These are phyloP conservation scores for Cerrena zonata DNA, from an alignment of 1,284 basidiomycete species.

Conservation along the genomic window DNA sequence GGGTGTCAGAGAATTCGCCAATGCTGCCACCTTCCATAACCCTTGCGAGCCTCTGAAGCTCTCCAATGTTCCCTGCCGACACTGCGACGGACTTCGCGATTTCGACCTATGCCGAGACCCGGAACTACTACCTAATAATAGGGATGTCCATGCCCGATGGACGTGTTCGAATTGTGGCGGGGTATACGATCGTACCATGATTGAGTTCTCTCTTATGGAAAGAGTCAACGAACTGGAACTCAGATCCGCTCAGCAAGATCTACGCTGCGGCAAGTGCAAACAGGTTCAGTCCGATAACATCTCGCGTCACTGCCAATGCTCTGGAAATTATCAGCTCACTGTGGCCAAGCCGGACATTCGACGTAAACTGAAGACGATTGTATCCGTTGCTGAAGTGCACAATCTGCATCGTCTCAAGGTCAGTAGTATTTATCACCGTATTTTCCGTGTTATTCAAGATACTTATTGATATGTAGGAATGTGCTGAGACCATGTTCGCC, in stretches of 20 bases:
- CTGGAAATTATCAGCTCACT: constrained; percentile 74
- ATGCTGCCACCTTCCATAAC: constrained; percentile 80
- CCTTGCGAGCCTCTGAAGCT: constrained; percentile 90
- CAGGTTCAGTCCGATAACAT: constrained; percentile 85
- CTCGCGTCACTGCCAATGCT: constrained; percentile 81
- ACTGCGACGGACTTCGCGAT: constrained; percentile 85
- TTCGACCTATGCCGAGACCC: constrained; percentile 95
- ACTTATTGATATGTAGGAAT: background rate
- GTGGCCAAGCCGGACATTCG: constrained; percentile 66
- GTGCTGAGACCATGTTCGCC: constrained; percentile 1
- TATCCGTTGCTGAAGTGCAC: constrained; percentile 75
- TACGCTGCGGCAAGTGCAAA: constrained; percentile 82
- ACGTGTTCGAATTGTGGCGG: constrained; percentile 67
- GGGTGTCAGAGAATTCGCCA: constrained; percentile 82
- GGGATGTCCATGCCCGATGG: constrained; percentile 53
- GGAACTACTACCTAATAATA: constrained; percentile 66
- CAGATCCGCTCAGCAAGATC: constrained; percentile 83
- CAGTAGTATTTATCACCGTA: constrained; percentile 14
- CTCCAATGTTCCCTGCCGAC: constrained; percentile 82
- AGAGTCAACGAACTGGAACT: constrained; percentile 69
- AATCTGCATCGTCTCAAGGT: constrained; percentile 64
- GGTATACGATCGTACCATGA: constrained; percentile 80
- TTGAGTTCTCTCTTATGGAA: constrained; percentile 84
- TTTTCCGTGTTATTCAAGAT: background rate
- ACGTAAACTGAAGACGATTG: constrained; percentile 69